Conservation (phyloP, 1,284 basidiomycete genomes). For the Coniferiporia sulphurascens region DNA sequence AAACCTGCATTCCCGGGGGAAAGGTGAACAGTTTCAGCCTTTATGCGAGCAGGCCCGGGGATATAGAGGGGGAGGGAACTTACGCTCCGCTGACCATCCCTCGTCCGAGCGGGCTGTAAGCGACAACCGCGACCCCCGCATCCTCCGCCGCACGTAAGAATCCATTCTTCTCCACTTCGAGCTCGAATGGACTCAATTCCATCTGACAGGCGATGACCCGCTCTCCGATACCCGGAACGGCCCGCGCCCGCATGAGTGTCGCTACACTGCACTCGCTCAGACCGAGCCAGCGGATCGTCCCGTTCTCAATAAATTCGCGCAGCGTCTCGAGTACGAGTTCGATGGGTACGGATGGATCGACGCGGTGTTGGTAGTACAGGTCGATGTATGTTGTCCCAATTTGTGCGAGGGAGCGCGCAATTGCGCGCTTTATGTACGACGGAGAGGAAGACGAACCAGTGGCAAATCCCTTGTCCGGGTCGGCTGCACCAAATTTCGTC, state of each 20-base stretch:
- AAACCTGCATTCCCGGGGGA: slow-evolving; percentile 19
- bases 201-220: slow-evolving; percentile 38
- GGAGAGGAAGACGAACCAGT: slow-evolving; percentile 24
- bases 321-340: slow-evolving; percentile 39
- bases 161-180: slow-evolving; percentile 30
- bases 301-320: slow-evolving; percentile 32
- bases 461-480: slow-evolving; percentile 16
- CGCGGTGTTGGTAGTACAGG: slow-evolving; percentile 35
- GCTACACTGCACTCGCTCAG: slow-evolving; percentile 39
- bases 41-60: neutral
- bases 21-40: neutral
- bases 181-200: slow-evolving; percentile 40
- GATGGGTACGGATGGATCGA: slow-evolving; percentile 36
- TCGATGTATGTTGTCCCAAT: slow-evolving; percentile 34
- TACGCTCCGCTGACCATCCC: slow-evolving; percentile 35
- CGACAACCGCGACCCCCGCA: slow-evolving; percentile 33
- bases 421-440: slow-evolving; percentile 25
- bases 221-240: slow-evolving; percentile 21
- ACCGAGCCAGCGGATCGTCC: slow-evolving; percentile 37
- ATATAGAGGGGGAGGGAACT: neutral
- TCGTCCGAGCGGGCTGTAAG: slow-evolving; percentile 36
- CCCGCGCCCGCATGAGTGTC: slow-evolving; percentile 38
- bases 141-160: slow-evolving; percentile 32
- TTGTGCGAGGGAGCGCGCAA: slow-evolving; percentile 24
- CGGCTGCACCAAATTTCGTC: slow-evolving; percentile 32